These are phyloP conservation scores for Penicillium salamii DNA, from an alignment of 495 filamentous ascomycete species.

Conservation along the genomic window DNA sequence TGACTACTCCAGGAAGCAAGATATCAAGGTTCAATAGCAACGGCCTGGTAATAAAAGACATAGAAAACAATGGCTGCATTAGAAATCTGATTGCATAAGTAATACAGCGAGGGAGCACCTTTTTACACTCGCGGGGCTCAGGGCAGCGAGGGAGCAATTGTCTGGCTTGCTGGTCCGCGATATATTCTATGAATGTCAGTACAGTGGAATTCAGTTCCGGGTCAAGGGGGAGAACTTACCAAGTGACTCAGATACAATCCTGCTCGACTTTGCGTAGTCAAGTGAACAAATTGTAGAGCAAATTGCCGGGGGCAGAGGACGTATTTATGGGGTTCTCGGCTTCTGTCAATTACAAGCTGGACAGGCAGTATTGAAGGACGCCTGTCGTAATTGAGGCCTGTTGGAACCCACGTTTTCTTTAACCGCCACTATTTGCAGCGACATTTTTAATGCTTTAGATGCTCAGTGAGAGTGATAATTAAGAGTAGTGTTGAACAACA, in stretches of 20 bases:
- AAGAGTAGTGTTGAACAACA: background rate
- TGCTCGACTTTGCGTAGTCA: constrained; percentile 1
- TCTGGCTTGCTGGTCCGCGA: too few relatives aligned
- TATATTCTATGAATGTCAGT: background rate
- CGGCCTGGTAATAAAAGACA: too few relatives aligned
- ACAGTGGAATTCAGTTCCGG: background rate
- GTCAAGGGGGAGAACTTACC: background rate
- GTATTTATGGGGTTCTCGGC: background rate
- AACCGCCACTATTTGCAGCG: background rate
- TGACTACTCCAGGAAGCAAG: too few relatives aligned
- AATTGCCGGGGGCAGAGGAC: background rate
- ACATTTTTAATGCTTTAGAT: background rate
- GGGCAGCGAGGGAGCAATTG: too few relatives aligned
- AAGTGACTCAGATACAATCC: background rate
- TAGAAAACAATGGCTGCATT: too few relatives aligned
- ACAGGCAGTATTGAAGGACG: background rate
- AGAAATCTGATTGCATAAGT: too few relatives aligned
- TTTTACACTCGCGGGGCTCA: too few relatives aligned
- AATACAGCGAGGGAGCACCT: too few relatives aligned
- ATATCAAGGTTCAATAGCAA: too few relatives aligned
- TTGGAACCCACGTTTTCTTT: background rate
- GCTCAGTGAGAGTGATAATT: background rate
- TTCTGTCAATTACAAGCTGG: too few relatives aligned
- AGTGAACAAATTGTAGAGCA: background rate
- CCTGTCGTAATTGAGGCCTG: background rate